Evolutionary conservation across 352 stramenopile species (phyloP).

Genomic region (Thraustochytrium sp.): DNA sequence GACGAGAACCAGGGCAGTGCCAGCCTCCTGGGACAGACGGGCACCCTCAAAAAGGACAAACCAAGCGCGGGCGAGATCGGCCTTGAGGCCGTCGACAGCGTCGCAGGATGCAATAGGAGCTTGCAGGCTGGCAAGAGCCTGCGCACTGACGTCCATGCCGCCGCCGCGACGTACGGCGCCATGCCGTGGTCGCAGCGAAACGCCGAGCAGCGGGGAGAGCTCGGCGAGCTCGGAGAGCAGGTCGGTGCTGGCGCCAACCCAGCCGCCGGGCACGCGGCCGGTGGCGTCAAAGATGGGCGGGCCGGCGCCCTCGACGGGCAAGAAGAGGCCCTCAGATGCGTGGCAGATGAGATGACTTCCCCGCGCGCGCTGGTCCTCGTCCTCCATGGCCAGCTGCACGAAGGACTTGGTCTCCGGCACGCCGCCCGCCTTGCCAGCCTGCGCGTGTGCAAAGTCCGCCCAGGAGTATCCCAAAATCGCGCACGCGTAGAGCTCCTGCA

Average conservation of each 20-base stretch:
- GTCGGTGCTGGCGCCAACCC: background rate
- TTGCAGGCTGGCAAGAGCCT: background rate
- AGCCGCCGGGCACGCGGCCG: background rate
- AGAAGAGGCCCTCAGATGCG: slow-evolving; percentile 14
- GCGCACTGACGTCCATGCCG: slow-evolving; percentile 2
- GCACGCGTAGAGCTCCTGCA: slow-evolving; percentile 24
- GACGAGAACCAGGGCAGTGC: background rate
- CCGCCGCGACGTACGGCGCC: slow-evolving; percentile 17
- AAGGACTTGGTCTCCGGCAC: background rate
- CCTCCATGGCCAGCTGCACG: slow-evolving; percentile 7
- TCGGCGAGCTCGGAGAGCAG: background rate
- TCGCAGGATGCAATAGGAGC: background rate
- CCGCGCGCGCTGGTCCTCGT: background rate
- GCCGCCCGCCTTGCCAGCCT: background rate
- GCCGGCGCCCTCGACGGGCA: background rate
- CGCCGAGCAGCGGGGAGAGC: background rate
- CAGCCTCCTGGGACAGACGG: background rate
- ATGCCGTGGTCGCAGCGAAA: background rate
- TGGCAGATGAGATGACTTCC: slow-evolving; percentile 15
- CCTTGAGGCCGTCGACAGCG: background rate
- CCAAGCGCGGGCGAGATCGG: background rate
- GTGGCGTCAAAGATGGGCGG: background rate
- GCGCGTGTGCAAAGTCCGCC: background rate
- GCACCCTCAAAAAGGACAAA: slow-evolving; percentile 19
- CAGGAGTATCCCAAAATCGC: background rate